These are phyloP conservation scores for Triticum turgidum DNA, from an alignment of 176 grass and related monocot species.

Conservation along the genomic window DNA sequence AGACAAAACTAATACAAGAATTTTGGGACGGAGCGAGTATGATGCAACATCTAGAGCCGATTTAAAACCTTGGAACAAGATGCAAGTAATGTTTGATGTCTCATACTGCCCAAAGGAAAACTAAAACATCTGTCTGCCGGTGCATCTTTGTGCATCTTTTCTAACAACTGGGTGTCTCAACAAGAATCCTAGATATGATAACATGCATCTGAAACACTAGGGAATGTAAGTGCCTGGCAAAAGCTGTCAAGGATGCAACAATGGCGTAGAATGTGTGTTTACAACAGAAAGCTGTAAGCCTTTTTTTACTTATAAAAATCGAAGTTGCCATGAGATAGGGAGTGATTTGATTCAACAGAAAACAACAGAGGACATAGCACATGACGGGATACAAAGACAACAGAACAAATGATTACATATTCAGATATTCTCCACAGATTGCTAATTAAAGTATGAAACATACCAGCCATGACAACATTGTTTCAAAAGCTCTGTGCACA, in stretches of 20 bases:
- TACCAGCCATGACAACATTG: conserved; percentile 90
- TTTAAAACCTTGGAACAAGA: background rate
- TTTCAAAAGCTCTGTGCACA: conserved; percentile 90
- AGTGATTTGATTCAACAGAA: conserved; percentile 13
- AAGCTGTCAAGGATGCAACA: conserved; percentile 20
- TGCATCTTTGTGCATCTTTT: conserved; percentile 17
- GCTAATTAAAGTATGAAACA: conserved; percentile 31
- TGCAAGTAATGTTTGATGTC: background rate
- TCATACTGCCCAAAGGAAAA: conserved; percentile 25
- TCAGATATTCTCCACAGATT: conserved; percentile 23
- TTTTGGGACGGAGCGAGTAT: background rate
- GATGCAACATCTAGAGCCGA: conserved; percentile 12
- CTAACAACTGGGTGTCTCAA: conserved; percentile 25
- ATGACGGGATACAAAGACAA: conserved; percentile 18
- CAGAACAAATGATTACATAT: conserved; percentile 22
- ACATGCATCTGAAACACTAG: conserved; percentile 1
- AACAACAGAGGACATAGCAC: conserved; percentile 25
- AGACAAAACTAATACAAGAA: too few species aligned
- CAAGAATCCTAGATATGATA: conserved; percentile 7
- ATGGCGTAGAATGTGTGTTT: conserved; percentile 7
- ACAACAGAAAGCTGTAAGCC: background rate
- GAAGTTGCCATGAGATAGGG: background rate
- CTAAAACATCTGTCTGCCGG: background rate
- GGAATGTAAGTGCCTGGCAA: background rate
- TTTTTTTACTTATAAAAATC: conserved; percentile 17